A percentile compares a stretch with the other conserved stretches of the same genome.
Conservation (phyloP, 805 yeast genomes). For the Yamadazyma philogaea region DNA sequence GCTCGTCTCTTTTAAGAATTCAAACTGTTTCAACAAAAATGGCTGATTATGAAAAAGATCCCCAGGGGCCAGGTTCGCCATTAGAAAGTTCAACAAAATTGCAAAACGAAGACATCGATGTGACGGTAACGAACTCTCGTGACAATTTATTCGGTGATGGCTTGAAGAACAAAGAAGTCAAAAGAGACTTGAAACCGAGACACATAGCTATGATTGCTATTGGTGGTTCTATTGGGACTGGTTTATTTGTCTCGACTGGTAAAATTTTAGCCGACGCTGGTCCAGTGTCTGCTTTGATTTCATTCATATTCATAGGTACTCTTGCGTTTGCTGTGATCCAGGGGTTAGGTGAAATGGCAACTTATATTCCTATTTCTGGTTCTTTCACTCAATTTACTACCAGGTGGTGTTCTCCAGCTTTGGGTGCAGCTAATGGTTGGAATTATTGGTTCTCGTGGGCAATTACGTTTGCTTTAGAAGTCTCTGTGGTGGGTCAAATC, state of each 20-base stretch:
- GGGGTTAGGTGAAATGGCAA: slow-evolving; percentile 78
- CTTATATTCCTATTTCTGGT: slow-evolving; percentile 66
- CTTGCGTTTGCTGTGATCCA: slow-evolving; percentile 66
- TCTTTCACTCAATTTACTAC: slow-evolving; percentile 70
- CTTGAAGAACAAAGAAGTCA: slow-evolving; percentile 37
- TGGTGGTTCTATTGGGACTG: slow-evolving; percentile 81
- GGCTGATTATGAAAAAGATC: slow-evolving; percentile 11
- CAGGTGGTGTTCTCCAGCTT: slow-evolving; percentile 64
- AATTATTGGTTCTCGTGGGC: slow-evolving; percentile 79
- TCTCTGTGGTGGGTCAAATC: slow-evolving; percentile 67
- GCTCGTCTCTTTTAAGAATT: background rate
- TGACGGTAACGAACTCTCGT: slow-evolving; percentile 9
- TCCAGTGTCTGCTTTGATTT: slow-evolving; percentile 64
- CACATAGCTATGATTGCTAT: slow-evolving; percentile 74
- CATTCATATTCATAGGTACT: slow-evolving; percentile 64
- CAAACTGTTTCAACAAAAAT: background rate
- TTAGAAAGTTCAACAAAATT: slow-evolving; percentile 1
- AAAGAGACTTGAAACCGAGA: slow-evolving; percentile 60
- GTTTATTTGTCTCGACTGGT: slow-evolving; percentile 66
- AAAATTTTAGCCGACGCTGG: slow-evolving; percentile 57
- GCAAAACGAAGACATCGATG: slow-evolving; percentile 11
- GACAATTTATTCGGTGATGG: slow-evolving; percentile 7
- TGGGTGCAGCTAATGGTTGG: slow-evolving; percentile 72
- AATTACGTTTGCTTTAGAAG: slow-evolving; percentile 70
- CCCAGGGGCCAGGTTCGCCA: background rate